These are phyloP conservation scores for Acer yangbiense DNA, from an alignment of 345 rosid species.

Conservation along the genomic window DNA sequence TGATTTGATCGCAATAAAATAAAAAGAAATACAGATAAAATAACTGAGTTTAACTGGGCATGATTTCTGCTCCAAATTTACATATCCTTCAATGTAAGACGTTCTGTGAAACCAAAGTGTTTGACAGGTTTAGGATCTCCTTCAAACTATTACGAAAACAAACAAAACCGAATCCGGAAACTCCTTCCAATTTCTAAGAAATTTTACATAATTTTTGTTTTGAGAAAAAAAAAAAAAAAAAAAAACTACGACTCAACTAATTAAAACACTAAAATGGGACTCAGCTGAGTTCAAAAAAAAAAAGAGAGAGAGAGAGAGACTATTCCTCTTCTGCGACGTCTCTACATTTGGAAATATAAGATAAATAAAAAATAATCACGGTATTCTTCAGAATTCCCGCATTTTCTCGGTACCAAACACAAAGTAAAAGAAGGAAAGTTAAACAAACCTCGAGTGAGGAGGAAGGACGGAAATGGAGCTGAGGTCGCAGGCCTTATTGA, in stretches of 20 bases:
- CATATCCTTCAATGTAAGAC: neutral
- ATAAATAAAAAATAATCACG: neutral
- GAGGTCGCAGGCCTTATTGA: constrained; percentile 88
- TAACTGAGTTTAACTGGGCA: neutral
- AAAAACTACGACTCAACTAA: neutral
- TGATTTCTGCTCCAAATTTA: neutral
- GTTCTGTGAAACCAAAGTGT: neutral
- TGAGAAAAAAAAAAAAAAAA: neutral
- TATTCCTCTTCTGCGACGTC: neutral
- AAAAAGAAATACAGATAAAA: neutral
- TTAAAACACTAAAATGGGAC: neutral
- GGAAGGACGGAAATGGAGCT: constrained; percentile 88
- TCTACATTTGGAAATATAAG: neutral
- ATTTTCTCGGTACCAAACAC: constrained; percentile 18
- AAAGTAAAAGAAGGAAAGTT: neutral
- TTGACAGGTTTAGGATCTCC: neutral
- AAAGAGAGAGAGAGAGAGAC: too few relatives aligned
- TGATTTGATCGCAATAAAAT: neutral
- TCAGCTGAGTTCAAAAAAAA: neutral
- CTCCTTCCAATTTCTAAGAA: neutral
- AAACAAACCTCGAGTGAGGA: constrained; percentile 75
- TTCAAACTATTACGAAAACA: constrained; percentile 1
- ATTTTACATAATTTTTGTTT: neutral
- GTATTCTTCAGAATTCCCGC: neutral
- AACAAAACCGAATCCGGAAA: neutral